Conservation (phyloP, 192 early-diverging fungal genomes). For the Mortierella alpina region DNA sequence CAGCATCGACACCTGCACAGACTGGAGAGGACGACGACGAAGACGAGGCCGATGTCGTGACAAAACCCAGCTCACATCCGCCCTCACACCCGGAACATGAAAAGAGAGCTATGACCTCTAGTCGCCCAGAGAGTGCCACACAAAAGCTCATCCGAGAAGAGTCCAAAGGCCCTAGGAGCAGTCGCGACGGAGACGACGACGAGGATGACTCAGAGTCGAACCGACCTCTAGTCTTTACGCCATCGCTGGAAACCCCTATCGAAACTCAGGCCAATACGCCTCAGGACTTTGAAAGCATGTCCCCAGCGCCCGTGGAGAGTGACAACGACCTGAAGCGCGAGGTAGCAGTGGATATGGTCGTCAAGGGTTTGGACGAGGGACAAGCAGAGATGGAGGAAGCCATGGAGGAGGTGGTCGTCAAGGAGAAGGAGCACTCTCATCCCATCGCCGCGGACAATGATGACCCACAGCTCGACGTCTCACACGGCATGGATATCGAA, state of each 20-base stretch:
- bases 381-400: conserved; percentile 54
- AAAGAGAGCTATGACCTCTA: background rate
- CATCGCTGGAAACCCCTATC: conserved; percentile 42
- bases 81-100: conserved; percentile 17
- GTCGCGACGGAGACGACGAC: conserved; percentile 28
- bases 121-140: background rate
- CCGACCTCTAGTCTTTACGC: conserved; percentile 47
- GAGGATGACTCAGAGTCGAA: conserved; percentile 51
- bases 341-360: conserved; percentile 40
- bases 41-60: conserved; percentile 19
- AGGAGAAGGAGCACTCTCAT: conserved; percentile 39
- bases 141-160: conserved; percentile 11
- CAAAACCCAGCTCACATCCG: background rate
- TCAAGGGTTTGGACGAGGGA: conserved; percentile 47
- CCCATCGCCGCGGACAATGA: background rate
- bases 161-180: background rate
- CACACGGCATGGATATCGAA: conserved; percentile 4
- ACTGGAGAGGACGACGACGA: conserved; percentile 49
- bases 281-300: conserved; percentile 55
- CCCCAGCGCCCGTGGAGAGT: conserved; percentile 26
- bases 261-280: conserved; percentile 53
- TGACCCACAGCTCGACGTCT: background rate
- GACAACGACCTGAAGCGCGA: conserved; percentile 40
- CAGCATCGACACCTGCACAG: conserved; percentile 32
- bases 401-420: conserved; percentile 43